Evolutionary conservation across 257 asterid species (phyloP).

Genomic region (Solanum chiquidenum): DNA sequence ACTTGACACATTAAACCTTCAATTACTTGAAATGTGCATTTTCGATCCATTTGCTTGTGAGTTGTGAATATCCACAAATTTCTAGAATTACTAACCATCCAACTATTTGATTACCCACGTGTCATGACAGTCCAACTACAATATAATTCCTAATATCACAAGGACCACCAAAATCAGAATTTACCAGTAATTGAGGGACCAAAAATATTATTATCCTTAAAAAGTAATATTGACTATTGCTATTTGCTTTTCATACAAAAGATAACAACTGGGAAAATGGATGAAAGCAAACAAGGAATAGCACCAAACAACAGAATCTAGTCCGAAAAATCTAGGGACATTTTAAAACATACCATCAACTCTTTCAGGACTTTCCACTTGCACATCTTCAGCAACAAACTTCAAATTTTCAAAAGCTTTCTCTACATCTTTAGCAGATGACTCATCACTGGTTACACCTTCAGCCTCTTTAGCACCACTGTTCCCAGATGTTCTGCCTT

Average conservation of each 20-base stretch:
- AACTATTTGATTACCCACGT: background rate
- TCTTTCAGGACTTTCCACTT: background rate
- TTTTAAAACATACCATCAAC: conserved; percentile 1
- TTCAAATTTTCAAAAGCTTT: background rate
- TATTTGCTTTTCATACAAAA: background rate
- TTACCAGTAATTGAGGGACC: background rate
- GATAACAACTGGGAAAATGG: background rate
- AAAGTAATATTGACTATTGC: background rate
- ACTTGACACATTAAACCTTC: background rate
- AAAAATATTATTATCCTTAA: background rate
- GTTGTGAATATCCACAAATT: background rate
- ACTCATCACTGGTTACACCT: conserved; percentile 16
- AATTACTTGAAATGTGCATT: background rate
- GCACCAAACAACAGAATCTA: background rate
- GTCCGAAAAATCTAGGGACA: background rate
- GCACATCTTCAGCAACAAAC: conserved; percentile 1
- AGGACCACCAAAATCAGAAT: background rate
- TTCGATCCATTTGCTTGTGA: background rate
- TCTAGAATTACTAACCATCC: background rate
- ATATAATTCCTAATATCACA: background rate
- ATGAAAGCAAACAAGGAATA: background rate
- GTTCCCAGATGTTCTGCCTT: conserved; percentile 27
- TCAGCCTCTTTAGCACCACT: conserved; percentile 32
- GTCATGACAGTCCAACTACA: background rate
- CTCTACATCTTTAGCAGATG: conserved; percentile 11